Conservation (phyloP, 2,329 filamentous ascomycete species). For the Arthrocladium fulminans region DNA sequence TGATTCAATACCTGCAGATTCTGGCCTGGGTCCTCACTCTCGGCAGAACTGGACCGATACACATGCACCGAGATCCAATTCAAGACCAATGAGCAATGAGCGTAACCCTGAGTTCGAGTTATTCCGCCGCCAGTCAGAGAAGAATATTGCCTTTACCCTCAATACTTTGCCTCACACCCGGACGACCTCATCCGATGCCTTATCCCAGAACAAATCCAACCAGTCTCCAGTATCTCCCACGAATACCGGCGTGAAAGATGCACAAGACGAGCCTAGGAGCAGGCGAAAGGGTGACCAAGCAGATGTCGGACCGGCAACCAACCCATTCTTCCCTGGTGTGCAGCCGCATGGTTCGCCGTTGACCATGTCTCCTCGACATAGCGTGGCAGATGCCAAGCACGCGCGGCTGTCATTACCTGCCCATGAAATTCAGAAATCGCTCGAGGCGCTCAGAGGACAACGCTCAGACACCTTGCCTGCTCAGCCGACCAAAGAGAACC, state of each 20-base stretch:
- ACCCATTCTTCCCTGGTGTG: constrained; percentile 32
- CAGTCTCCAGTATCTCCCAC: constrained; percentile 1
- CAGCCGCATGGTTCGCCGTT: constrained; percentile 43
- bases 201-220: not conserved
- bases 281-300: not conserved
- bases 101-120: constrained; percentile 75
- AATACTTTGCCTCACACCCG: not conserved
- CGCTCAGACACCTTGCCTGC: constrained; percentile 49
- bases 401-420: constrained; percentile 48
- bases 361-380: constrained; percentile 32
- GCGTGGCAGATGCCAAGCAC: constrained; percentile 36
- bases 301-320: not conserved
- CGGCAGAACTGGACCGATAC: constrained; percentile 67
- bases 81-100: constrained; percentile 59
- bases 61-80: constrained; percentile 60
- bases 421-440: constrained; percentile 38
- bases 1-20: constrained; percentile 53
- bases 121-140: constrained; percentile 64
- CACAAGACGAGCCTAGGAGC: constrained; percentile 19
- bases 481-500: constrained; percentile 35
- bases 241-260: constrained; percentile 1
- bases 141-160: constrained; percentile 28
- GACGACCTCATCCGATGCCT: not conserved
- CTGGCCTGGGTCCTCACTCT: constrained; percentile 48
- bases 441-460: constrained; percentile 10